Conservation (phyloP, 1,284 basidiomycete genomes). For the Meira nashicola region DNA sequence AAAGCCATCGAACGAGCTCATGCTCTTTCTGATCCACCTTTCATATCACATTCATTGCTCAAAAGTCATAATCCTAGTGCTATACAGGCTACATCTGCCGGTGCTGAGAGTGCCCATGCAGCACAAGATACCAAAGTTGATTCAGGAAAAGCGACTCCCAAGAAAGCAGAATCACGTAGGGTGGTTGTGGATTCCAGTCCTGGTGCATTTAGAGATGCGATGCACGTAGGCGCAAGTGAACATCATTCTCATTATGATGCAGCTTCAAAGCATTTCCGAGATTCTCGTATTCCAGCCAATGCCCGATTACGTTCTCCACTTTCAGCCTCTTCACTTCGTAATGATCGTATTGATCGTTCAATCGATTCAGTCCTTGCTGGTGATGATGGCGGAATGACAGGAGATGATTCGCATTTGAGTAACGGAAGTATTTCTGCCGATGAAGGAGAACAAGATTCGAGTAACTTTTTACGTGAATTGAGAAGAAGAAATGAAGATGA, state of each 20-base stretch:
- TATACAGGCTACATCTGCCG: conserved; percentile 17
- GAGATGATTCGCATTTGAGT: conserved; percentile 19
- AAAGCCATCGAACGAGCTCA: conserved; percentile 6
- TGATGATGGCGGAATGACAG: background rate
- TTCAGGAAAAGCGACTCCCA: background rate
- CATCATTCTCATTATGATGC: conserved; percentile 39
- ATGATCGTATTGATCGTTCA: conserved; percentile 9
- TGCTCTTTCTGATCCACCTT: background rate
- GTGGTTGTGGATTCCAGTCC: conserved; percentile 36
- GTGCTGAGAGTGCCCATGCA: conserved; percentile 18
- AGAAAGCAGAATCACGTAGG: conserved; percentile 16
- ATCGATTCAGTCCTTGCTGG: conserved; percentile 1
- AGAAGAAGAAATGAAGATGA: conserved; percentile 14
- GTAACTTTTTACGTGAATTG: background rate
- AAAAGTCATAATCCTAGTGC: conserved; percentile 19
- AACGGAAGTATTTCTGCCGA: background rate
- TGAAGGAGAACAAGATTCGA: background rate
- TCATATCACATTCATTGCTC: background rate
- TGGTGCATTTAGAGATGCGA: conserved; percentile 33
- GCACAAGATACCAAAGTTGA: conserved; percentile 21
- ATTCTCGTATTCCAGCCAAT: conserved; percentile 9
- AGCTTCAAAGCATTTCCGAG: conserved; percentile 22
- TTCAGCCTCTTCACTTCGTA: conserved; percentile 11
- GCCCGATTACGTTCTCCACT: conserved; percentile 11
- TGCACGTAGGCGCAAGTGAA: conserved; percentile 33